Evolutionary conservation across 83 land plant genomes (phyloP), one percentile per base, ranked within the genome.

Genomic region (Picea mariana): DNA sequence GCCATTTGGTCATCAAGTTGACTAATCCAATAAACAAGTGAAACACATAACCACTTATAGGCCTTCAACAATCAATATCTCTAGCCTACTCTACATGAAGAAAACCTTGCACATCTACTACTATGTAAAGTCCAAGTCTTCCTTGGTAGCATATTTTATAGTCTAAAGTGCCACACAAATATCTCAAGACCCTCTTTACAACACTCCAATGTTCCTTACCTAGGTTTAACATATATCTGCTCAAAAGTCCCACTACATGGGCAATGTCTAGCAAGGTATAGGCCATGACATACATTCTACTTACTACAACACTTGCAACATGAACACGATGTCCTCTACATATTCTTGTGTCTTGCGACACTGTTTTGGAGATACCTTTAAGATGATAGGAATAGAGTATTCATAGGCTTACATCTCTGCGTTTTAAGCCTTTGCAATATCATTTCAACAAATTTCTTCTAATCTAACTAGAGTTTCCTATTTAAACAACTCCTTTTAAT

Each of bases 161-260:
- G 16, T 62, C n/a, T 62, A 21, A 16, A 62, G 83, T 84, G 15
- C 83, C 81, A 80, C 59, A 17, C 18, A 71, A 59, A 65, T 84
- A 80, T 52, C 44, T 58, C 6, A 80, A 67, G 24, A 80, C 72
- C 3, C 24, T 24, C 24, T 84, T 84, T 24, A 84, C 68, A 18
- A 64, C 40, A 9, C 9, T 72, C 63, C 83, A 84, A 52, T 84
- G 83, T 18, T 60, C 27, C 20, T 60, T 34, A 3, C 63, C 42
- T 15, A 84, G 84, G 62, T 85, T 78, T 20, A 80, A 23, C 52
- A 63, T 68, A 27, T 81, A 78, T 81, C 68, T 42, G 40, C 81
- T 77, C 20, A 75, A 3, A 17, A 71, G 18, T 23, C 75, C 26
- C 44, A 85, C 8, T 18, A 63, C 77, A 77, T 77, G 47, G 61